Evolutionary conservation across 257 asterid species (phyloP).

Genomic region (Capsicum chinense): DNA sequence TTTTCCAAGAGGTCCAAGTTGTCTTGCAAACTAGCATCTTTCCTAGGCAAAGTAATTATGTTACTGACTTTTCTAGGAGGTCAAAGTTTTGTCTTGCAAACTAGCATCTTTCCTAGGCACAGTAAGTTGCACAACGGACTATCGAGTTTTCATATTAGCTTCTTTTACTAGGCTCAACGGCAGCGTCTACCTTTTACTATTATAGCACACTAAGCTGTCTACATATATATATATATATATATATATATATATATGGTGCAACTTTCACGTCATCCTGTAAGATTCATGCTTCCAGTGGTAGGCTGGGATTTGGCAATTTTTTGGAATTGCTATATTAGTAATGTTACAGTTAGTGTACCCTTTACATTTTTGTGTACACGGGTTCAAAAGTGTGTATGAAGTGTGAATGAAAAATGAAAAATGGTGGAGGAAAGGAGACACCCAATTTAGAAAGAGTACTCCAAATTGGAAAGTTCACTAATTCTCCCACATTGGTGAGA

Average conservation of each 20-base stretch:
- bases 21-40: too few species aligned
- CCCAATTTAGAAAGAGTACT: too few species aligned
- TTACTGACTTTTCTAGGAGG: neutral
- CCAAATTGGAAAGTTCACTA: too few species aligned
- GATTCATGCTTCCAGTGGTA: slow-evolving; percentile 7
- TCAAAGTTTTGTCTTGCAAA: neutral
- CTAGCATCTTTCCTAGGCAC: neutral
- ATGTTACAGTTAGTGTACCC: neutral
- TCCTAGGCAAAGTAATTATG: too few species aligned
- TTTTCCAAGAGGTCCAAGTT: too few species aligned
- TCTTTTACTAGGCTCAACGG: neutral
- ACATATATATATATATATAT: too few species aligned
- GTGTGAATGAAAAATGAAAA: too few species aligned
- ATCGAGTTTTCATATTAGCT: neutral
- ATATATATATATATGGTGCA: neutral
- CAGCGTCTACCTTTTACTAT: neutral
- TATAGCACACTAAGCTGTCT: neutral
- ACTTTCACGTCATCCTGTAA: neutral
- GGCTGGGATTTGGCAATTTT: neutral
- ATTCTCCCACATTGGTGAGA: too few species aligned
- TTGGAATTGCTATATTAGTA: neutral
- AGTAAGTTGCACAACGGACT: neutral
- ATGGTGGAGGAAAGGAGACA: too few species aligned
- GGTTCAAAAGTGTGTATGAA: too few species aligned
- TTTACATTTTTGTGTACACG: neutral